These are phyloP conservation scores for Lepiota brunneoincarnata DNA, from an alignment of 768 basidiomycete species.

Conservation along the genomic window DNA sequence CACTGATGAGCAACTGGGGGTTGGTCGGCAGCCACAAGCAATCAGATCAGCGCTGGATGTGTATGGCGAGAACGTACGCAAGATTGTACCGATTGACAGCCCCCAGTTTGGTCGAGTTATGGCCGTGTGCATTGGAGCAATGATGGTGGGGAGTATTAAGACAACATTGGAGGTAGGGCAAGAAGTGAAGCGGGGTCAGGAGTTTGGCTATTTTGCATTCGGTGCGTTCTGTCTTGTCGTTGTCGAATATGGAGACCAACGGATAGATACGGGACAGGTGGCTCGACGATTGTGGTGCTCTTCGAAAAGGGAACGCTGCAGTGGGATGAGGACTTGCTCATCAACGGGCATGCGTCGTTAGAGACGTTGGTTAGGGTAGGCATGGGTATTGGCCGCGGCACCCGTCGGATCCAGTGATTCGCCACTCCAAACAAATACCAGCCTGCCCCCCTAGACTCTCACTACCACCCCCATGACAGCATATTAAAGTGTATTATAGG, in stretches of 20 bases:
- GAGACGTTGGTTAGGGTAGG: constrained; percentile 89
- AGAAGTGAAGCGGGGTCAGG: constrained; percentile 76
- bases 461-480: too few relatives aligned
- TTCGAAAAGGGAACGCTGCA: constrained; percentile 83
- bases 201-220: constrained; percentile 94
- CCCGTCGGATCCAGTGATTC: not conserved
- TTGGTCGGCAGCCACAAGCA: constrained; percentile 71
- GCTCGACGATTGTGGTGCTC: constrained; percentile 87
- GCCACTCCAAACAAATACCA: not conserved
- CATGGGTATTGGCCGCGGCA: constrained; percentile 67
- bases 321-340: constrained; percentile 90
- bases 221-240: constrained; percentile 47
- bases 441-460: too few relatives aligned
- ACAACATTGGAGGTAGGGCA: constrained; percentile 88
- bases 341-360: constrained; percentile 82
- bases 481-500: not conserved
- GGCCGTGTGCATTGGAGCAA: constrained; percentile 89
- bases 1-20: constrained; percentile 2
- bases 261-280: constrained; percentile 46
- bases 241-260: not conserved
- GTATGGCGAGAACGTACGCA: constrained; percentile 91
- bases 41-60: constrained; percentile 88
- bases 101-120: constrained; percentile 89
- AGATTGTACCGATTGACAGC: constrained; percentile 90
- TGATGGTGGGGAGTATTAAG: constrained; percentile 93